Evolutionary conservation across 352 stramenopile genomes (phyloP), one percentile per base, ranked within the genome.

Genomic region (Globisporangium polare): DNA sequence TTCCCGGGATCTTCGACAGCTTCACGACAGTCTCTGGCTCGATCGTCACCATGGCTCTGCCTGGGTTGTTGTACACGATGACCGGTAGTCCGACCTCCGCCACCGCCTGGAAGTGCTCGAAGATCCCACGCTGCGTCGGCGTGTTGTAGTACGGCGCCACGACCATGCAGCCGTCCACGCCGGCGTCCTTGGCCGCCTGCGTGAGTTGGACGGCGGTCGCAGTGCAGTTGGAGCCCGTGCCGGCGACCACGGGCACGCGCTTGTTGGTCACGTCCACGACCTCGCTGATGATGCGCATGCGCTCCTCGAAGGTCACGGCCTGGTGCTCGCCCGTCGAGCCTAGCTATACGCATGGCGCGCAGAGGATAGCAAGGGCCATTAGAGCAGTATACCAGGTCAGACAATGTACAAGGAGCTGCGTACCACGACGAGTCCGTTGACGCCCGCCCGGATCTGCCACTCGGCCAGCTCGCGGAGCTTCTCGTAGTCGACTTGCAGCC

Each of bases 71-170:
- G 88, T 99, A 99, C 58, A 99, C 68, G 39, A 98, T 83, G 49
- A 99, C 82, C 13, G 96, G 97, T 45, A 99, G 71, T 2, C 91
- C 93, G 27, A 96, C 75, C 10, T 75, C 69, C 15, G 85, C 83
- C 37, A 95, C 80, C 8, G 80, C 75, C 83, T 96, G 94, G 74
- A 98, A 98, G 77, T 99, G 96, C 35, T 94, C 78, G 57, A 98
- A 94, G 46, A 99, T 71, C 9, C 90, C 93, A 68, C 95, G 89
- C 76, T 99, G 96, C 27, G 96, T 98, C 43, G 97, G 96, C 80
- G 99, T 99, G 78, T 99, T 97, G 82, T 99, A 99, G 78, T 99
- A 99, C 49, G 97, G 97, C 60, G 94, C 98, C 4, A 99, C 96
- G 31, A 99, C 84, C 3, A 99, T 79, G 49, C 82, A 96, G 26